A percentile compares a stretch with the other conserved stretches of the same genome.
phyloP scores from a whole-genome alignment of 2,329 filamentous ascomycete species.

The Daldinia eschscholtzii region DNA sequence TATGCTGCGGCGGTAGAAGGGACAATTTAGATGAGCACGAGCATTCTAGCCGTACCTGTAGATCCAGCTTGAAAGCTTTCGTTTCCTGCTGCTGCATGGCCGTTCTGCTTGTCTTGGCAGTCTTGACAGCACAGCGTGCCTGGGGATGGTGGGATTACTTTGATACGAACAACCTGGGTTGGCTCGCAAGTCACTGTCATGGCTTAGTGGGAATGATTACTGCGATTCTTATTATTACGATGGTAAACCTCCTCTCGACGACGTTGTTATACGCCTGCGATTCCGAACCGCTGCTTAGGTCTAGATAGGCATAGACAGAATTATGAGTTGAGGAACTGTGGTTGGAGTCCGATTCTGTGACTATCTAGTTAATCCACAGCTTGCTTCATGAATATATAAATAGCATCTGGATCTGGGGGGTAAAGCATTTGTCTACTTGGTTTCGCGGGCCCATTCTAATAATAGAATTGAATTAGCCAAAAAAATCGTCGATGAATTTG shows the following conservation, averaged over 20 bases:
- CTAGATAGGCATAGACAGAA: background rate
- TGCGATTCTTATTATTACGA: background rate
- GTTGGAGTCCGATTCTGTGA: background rate
- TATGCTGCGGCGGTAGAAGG: background rate
- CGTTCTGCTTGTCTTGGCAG: background rate
- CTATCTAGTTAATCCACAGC: too few species aligned
- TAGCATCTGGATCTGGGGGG: background rate
- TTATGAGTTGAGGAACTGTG: background rate
- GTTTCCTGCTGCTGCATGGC: background rate
- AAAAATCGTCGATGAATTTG: too few species aligned
- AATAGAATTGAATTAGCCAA: background rate
- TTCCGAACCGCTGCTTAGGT: background rate
- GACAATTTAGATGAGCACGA: background rate
- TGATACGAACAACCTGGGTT: background rate
- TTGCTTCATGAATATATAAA: too few species aligned
- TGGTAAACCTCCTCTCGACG: background rate
- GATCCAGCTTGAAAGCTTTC: background rate
- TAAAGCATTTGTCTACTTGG: background rate
- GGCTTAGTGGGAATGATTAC: constrained; percentile 1
- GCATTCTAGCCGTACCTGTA: background rate
- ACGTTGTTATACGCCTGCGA: background rate
- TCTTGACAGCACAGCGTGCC: background rate
- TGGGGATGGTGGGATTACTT: constrained; percentile 24
- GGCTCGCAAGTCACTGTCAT: constrained; percentile 15
- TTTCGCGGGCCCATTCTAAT: background rate